A percentile compares a stretch with the other conserved stretches of the same genome.
Conservation (phyloP, 805 yeast species). For the Candida incommunis region DNA sequence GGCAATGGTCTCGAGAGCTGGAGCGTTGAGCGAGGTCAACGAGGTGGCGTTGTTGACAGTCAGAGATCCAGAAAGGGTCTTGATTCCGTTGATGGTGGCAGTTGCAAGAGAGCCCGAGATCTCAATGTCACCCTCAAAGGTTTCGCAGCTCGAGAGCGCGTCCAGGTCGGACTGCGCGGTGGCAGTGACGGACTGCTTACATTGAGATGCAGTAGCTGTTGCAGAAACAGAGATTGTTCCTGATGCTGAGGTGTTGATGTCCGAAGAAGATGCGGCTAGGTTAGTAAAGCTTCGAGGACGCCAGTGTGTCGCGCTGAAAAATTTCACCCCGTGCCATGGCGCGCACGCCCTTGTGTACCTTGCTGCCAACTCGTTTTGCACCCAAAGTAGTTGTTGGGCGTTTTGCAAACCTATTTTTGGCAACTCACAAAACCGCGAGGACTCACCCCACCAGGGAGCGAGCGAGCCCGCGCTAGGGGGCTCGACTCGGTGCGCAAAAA, state of each 20-base stretch:
- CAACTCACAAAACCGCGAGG: too few relatives aligned
- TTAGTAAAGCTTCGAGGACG: not conserved
- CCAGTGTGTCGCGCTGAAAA: not conserved
- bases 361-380: too few relatives aligned
- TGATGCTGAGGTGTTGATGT: constrained; percentile 32
- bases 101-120: constrained; percentile 37
- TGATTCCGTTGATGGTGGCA: constrained; percentile 47
- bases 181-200: constrained; percentile 43
- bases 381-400: too few relatives aligned
- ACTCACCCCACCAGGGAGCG: too few relatives aligned
- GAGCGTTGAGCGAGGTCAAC: constrained; percentile 60
- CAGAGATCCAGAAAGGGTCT: constrained; percentile 68
- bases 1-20: constrained; percentile 58
- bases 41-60: constrained; percentile 47
- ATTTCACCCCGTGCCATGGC: not conserved
- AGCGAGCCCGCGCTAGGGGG: too few relatives aligned
- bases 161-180: constrained; percentile 73
- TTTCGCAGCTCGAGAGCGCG: constrained; percentile 53
- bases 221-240: constrained; percentile 36
- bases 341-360: too few relatives aligned
- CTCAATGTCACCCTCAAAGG: constrained; percentile 66
- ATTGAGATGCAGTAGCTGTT: constrained; percentile 17
- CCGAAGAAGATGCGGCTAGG: constrained; percentile 27
- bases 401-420: too few relatives aligned
- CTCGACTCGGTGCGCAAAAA: too few relatives aligned